These are phyloP conservation scores for Zangia roseola DNA, from an alignment of 768 basidiomycete genomes.

Conservation along the genomic window DNA sequence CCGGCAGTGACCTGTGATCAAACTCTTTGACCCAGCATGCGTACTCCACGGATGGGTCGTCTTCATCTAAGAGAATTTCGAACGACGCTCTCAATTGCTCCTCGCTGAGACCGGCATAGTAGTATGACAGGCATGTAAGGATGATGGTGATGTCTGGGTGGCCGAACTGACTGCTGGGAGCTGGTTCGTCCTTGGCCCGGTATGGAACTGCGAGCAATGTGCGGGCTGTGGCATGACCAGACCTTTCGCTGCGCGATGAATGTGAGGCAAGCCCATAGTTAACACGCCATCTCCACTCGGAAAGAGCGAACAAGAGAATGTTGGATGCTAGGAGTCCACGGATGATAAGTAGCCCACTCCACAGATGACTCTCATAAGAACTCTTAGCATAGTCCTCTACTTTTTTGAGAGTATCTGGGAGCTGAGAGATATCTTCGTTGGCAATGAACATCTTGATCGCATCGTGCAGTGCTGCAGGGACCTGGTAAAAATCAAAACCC, in stretches of 20 bases:
- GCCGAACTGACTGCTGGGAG: constrained; percentile 31
- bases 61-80: neutral
- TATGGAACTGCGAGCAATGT: constrained; percentile 38
- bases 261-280: constrained; percentile 21
- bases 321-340: constrained; percentile 32
- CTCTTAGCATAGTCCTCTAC: no score
- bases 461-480: neutral
- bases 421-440: constrained; percentile 1
- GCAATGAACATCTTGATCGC: constrained; percentile 17
- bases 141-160: constrained; percentile 37
- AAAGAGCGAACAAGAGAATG: constrained; percentile 17
- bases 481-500: constrained; percentile 5
- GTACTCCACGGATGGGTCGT: neutral
- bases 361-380: no score
- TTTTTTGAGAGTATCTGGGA: no score
- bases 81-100: neutral
- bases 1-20: neutral
- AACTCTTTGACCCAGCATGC: neutral
- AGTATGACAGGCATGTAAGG: no score
- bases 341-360: no score
- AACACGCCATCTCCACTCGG: constrained; percentile 26
- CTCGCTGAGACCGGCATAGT: constrained; percentile 17
- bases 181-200: constrained; percentile 35
- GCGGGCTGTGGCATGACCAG: no score
- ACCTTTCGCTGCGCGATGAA: no score